Percentiles rank a stretch among this genome's conserved stretches.
These are phyloP conservation scores for Ceriops tagal DNA, from an alignment of 345 rosid genomes.

Conservation along the genomic window DNA sequence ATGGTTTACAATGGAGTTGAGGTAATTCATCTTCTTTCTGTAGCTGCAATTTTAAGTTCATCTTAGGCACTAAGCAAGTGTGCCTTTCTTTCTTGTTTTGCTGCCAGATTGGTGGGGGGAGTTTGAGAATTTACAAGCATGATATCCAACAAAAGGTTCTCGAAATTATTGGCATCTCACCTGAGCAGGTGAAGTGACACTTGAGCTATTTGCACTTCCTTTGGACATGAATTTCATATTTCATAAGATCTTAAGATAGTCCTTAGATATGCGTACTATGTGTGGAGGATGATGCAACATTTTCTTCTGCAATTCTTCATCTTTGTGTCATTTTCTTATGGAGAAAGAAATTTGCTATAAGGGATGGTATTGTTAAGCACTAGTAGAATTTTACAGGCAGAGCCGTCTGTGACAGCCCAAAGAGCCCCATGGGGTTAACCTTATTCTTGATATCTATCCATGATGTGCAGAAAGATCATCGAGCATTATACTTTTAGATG, in stretches of 20 bases:
- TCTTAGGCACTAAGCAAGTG: not conserved
- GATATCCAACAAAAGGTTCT: conserved; percentile 83
- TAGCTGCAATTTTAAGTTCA: conserved; percentile 6
- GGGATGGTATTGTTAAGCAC: no score
- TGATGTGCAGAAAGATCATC: not conserved
- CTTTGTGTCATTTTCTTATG: not conserved
- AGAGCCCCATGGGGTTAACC: no score
- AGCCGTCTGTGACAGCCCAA: no score
- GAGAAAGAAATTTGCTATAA: no score
- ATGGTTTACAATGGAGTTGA: conserved; percentile 98
- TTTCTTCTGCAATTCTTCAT: not conserved
- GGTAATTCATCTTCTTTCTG: conserved; percentile 40
- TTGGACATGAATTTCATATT: not conserved
- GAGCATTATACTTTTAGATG: no score
- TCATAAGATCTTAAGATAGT: not conserved
- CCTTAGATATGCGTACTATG: not conserved
- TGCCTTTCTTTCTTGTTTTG: conserved; percentile 5
- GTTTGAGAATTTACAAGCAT: conserved; percentile 89
- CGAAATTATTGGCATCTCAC: conserved; percentile 75
- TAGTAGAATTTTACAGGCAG: no score
- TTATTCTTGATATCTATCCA: no score
- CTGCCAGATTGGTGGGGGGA: conserved; percentile 95
- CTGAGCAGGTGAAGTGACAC: conserved; percentile 53
- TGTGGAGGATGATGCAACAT: not conserved
- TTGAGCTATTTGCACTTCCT: not conserved